Base-by-base conservation (phyloP, 2,329 filamentous ascomycete species). In the Sarocladiaceae sp. region DNA sequence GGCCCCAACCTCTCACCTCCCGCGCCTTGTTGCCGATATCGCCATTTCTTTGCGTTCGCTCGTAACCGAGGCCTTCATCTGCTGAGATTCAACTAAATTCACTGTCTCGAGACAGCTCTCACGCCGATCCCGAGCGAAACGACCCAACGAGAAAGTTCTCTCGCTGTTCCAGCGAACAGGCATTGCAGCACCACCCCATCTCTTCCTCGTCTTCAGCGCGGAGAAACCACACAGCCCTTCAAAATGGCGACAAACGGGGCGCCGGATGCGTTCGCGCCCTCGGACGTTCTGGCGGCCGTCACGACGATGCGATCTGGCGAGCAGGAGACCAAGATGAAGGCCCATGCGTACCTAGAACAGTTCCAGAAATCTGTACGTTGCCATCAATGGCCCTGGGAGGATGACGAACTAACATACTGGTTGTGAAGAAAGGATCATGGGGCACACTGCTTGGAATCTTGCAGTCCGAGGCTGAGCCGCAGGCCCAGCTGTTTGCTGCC, bases 301-400 rank as follows among this genome's bases (percentile, higher is more conserved):
- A 79, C 83, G 61, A 93, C 90, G 51, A 95, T 98, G 90, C 83
- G 89, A 62, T 86, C 84, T 67, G 85, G 82, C 54, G 82, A 91
- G 60, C 79, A 85, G 58, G 77, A 84, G 53, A 80, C 86, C 60
- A 97, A 97, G 73, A 83, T 85, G 63, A 85, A 89, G 65, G 90
- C 88, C 48, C 90, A 96, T 61, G 82, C 91, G 62, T 98, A 84
- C 63, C 75, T 98, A 48, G 87, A 95, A 68, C 83, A 81, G 56
- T 98, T 97, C 68, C 93, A 98, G 77, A 98, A 98, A 80, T 97
- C 93, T 65, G 91, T 95, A 67, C 45, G 65, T 57, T 9, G 5
- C 34, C 10, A 6, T 6, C 6, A 35, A 23, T 13, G 20, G 13
- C 13, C 2, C 11, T 7, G 26, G n/a, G 19, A 42, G 19, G n/a